Evolutionary conservation across 2,329 filamentous ascomycete genomes (phyloP), one percentile per base, ranked within the genome.

Genomic region (Beauveria scarabaeidicola): DNA sequence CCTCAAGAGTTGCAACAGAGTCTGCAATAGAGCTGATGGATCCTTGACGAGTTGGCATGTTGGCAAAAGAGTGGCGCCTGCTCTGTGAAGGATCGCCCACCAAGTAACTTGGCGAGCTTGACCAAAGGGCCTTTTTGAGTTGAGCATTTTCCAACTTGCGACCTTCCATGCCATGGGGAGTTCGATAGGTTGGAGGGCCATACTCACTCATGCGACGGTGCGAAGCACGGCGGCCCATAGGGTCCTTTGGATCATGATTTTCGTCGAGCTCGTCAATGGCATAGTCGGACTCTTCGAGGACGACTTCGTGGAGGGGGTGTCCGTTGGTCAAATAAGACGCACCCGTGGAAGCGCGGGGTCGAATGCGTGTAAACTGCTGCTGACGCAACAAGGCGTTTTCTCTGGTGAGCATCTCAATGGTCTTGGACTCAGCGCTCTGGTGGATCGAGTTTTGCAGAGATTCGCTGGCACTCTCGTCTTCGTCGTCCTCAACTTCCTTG

Each of bases 1-100:
- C 69, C 19, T 85, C 81, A 23, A 83, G 73, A 10, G 76, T 66
- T 4, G 76, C 70, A 43, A 74, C 72, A 52, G 76, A 70, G 65
- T 86, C 84, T 52, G 77, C 78, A 56, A 84, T 74, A 29, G 84
- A 86, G 65, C 82, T 81, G 63, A 87, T 82, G 3, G 84, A 87
- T 2, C 78, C 81, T 64, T 87, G 84, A 15, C 85, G 79, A 27
- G 83, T 85, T 29, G 82, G 84, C 67, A 87, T 79, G 66, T 86
- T 86, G 55, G 85, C 90, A 68, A 94, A 90, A 1, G 90, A 93
- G 71, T 93, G 90, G 29, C 90, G 84, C 61, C 90, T 82, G 66
- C 88, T 91, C 67, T 91, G 88, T 13, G 86, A 83, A 32, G 84
- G 77, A 62, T 89, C 86, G 4, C 77, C 78, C 25, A 82, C 78